Conservation (phyloP, 352 stramenopile species). For the Peronosclerospora sorghi region DNA sequence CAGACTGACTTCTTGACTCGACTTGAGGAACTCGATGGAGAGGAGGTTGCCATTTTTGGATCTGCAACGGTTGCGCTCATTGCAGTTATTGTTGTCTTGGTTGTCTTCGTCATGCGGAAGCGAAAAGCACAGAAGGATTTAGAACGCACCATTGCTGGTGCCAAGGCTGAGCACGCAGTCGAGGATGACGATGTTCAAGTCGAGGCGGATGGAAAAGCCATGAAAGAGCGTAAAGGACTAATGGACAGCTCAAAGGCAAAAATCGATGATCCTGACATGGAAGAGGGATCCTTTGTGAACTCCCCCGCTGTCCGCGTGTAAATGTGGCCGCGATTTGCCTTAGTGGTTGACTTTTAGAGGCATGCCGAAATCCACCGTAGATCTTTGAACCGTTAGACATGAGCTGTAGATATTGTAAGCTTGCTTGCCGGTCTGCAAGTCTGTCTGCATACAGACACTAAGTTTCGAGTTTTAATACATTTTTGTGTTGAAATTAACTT, state of each 20-base stretch:
- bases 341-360: constrained; percentile 20
- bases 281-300: constrained; percentile 78
- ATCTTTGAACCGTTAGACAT: constrained; percentile 24
- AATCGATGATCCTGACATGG: constrained; percentile 42
- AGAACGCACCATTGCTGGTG: constrained; percentile 68
- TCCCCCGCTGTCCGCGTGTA: constrained; percentile 69
- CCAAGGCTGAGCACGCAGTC: constrained; percentile 66
- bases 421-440: constrained; percentile 20
- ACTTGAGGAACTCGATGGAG: constrained; percentile 46
- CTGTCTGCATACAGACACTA: constrained; percentile 8
- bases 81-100: constrained; percentile 49
- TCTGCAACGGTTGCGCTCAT: constrained; percentile 50
- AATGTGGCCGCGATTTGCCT: constrained; percentile 20
- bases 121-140: constrained; percentile 70
- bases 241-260: constrained; percentile 66
- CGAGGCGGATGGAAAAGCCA: constrained; percentile 37
- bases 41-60: constrained; percentile 60
- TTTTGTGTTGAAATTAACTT: constrained; percentile 33
- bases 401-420: constrained; percentile 16
- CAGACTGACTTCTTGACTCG: constrained; percentile 58
- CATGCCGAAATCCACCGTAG: constrained; percentile 22
- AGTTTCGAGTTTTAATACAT: constrained; percentile 26
- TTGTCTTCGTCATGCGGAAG: constrained; percentile 65
- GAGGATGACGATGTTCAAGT: constrained; percentile 51
- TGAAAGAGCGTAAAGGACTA: constrained; percentile 54